Base-by-base conservation (phyloP, 2,329 filamentous ascomycete genomes). In the Claviceps humidiphila region DNA sequence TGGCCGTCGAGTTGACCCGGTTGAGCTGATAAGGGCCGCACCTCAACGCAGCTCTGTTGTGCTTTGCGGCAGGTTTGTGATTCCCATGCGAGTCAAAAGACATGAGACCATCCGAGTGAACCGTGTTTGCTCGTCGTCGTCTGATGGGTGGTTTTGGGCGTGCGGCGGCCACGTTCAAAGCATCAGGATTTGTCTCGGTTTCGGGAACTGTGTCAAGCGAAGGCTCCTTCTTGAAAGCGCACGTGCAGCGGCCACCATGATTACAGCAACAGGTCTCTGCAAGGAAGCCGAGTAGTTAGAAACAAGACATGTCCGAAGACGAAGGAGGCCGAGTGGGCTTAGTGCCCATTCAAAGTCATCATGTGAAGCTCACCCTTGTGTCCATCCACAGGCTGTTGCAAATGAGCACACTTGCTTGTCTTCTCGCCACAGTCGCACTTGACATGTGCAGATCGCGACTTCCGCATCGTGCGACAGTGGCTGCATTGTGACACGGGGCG, bases 401-500 rank as follows among this genome's bases (percentile, higher is more conserved):
- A 60, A 65, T 84, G 78, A 54, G 76, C 70, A 67, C 81, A 84
- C 66, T 80, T 80, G 74, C 85, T 85, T 56, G 83, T 82, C 77
- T 95, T 96, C 71, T 95, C 88, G 67, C 89, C 90, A 70, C 93
- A 98, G 71, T 97, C 90, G 73, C 93, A 98, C 71, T 93, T 95
- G 65, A 93, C 81, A 71, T 97, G 93, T 58, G 91, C 88, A 54
- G 90, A 85, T 63, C 93, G 88, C 69, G 89, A 91, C 78, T 97
- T 97, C 74, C 93, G 90, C 77, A 95, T 85, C 60, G 86, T 82
- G 68, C 93, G 91, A 73, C 93, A 98, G 73, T 98, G 93, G 60
- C 89, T 81, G 72, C 93, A 98, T 83, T 98, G 93, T 62, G 93
- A 95, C 61, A 97, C 89, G 56, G 93, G 93, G 57, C 91, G 87